Base-by-base conservation (phyloP, 768 basidiomycete species). In the Astraeus odoratus region DNA sequence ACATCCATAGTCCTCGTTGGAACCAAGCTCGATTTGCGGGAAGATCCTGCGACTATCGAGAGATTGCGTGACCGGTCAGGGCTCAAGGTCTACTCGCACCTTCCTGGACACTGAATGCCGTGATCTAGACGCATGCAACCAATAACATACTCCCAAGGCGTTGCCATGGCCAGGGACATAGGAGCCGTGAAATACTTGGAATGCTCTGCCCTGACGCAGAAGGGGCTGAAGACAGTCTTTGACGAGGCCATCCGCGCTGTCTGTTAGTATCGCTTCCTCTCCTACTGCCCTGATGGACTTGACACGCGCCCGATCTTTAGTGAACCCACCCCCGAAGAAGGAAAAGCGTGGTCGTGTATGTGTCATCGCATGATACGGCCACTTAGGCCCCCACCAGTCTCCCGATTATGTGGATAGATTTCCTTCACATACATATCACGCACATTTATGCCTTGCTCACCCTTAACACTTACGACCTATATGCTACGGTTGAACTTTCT, bases 191-290 rank as follows among this genome's bases (percentile, higher is more conserved):
- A 94, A 68, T 96, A 96, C 59, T 71, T 96, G 47, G 93, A 96
- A 66, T 96, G 93, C 66, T 95, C 92, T 23, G 92, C 94, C 26
- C 71, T 95, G 59, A 97, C 95, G 38, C 96, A 98, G 74, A 96
- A 98, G 69, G 95, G 95, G 13, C 72, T 99, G 61, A 99, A 99
- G 80, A 94, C 86, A 47, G 96, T 99, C 35, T 99, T 99, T 63
- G 96, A 98, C 65, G 96, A 98, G 68, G 96, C 96, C 34, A 98
- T 99, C 58, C 81, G 96, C 44, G 91, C 92, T 45, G 95, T 98
- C 56, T 72, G 89, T 92, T 65, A 79, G 89, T 84, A 27, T 36
- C 23, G 24, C 35, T 52, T 26, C 7, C 30, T 33, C 4, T 3
- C 8, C 23, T 37, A 26, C 29, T 24, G 43, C 33, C 39, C 44